Percentiles rank a stretch among this genome's conserved stretches.
Conservation (phyloP, 164 flowering plant species). For the Hamamelis virginiana region DNA sequence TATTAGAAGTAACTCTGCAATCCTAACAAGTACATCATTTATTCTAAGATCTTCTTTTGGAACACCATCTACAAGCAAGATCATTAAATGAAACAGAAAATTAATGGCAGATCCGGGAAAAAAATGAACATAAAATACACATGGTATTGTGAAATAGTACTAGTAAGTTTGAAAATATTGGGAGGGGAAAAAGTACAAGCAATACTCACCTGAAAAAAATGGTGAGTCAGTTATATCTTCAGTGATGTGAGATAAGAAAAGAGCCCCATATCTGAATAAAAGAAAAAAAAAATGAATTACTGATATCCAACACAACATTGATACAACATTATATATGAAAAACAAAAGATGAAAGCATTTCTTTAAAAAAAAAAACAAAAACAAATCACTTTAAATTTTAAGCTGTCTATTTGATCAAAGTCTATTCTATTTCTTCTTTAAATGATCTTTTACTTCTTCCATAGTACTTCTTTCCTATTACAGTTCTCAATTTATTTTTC, state of each 20-base stretch:
- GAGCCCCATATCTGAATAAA: slow-evolving; percentile 68
- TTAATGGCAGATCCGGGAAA: slow-evolving; percentile 5
- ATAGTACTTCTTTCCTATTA: no score
- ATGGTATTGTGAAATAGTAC: not conserved
- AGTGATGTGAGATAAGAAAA: slow-evolving; percentile 74
- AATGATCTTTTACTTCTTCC: no score
- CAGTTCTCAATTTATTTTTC: no score
- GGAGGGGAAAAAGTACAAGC: not conserved
- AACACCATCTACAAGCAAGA: slow-evolving; percentile 74
- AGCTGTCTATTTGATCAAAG: no score
- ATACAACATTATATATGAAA: not conserved
- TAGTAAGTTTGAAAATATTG: not conserved
- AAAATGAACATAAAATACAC: not conserved
- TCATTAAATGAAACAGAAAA: not conserved
- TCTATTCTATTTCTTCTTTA: no score
- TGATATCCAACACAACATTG: slow-evolving; percentile 4
- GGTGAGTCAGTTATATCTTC: slow-evolving; percentile 78
- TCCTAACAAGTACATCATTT: slow-evolving; percentile 82
- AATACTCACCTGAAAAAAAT: slow-evolving; percentile 67
- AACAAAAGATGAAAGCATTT: not conserved
- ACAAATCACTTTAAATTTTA: not conserved
- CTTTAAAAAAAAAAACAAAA: not conserved
- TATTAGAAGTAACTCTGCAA: slow-evolving; percentile 59
- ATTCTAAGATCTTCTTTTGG: slow-evolving; percentile 94
- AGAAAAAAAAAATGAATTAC: slow-evolving; percentile 3